These are phyloP conservation scores for Cryptococcus neoformans DNA, from an alignment of 1,284 basidiomycete species.

Conservation along the genomic window DNA sequence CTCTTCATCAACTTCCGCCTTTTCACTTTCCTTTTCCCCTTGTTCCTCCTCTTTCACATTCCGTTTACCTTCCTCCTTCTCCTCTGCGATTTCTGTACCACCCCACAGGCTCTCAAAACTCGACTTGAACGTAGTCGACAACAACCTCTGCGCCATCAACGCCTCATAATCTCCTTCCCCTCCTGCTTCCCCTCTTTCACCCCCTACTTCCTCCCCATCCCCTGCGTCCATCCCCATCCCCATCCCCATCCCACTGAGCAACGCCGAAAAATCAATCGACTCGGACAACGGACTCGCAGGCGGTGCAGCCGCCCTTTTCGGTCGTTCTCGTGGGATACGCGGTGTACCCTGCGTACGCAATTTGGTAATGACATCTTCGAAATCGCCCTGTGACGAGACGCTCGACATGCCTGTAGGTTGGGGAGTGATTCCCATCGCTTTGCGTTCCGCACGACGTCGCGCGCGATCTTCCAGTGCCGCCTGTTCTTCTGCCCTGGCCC, in stretches of 20 bases:
- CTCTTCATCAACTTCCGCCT: no score
- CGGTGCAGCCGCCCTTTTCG: slow-evolving; percentile 41
- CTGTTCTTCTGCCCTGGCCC: slow-evolving; percentile 50
- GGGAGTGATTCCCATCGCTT: slow-evolving; percentile 29
- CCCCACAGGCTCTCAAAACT: neutral
- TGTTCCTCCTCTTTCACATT: neutral
- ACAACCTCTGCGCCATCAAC: slow-evolving; percentile 2
- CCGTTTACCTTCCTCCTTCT: neutral
- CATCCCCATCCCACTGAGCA: slow-evolving; percentile 16
- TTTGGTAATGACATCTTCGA: slow-evolving; percentile 67
- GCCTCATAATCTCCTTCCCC: slow-evolving; percentile 1
- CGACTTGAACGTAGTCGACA: neutral
- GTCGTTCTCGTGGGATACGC: slow-evolving; percentile 49
- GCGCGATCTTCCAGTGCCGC: slow-evolving; percentile 34
- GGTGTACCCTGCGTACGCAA: slow-evolving; percentile 64
- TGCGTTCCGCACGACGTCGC: slow-evolving; percentile 11
- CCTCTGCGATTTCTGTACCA: neutral
- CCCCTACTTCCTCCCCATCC: neutral
- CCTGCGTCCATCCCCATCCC: neutral
- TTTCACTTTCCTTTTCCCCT: neutral
- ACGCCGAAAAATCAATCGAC: neutral
- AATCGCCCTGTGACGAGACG: slow-evolving; percentile 53
- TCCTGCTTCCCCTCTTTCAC: neutral
- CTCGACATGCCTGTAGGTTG: slow-evolving; percentile 41
- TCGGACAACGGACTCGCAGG: slow-evolving; percentile 46